These are phyloP conservation scores for Byssochlamys sp. DNA, from an alignment of 2,329 filamentous ascomycete genomes.

Conservation along the genomic window DNA sequence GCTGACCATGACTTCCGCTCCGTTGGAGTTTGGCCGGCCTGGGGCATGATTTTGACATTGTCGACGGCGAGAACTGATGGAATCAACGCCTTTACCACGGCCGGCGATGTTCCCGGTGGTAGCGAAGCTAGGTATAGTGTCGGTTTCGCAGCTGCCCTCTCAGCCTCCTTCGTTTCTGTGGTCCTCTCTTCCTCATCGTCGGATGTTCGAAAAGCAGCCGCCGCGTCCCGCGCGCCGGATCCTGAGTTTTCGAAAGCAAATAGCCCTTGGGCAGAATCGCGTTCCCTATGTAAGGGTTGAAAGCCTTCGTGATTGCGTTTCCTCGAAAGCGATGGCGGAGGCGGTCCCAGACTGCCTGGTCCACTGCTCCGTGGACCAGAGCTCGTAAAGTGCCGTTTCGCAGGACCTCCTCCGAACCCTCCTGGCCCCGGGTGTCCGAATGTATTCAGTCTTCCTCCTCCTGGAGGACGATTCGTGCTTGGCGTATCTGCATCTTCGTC, in stretches of 20 bases:
- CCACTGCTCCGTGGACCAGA: conserved; percentile 40
- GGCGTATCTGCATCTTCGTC: conserved; percentile 33
- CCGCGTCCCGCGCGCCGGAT: conserved; percentile 20
- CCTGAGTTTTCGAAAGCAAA: conserved; percentile 32
- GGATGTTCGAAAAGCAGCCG: conserved; percentile 31
- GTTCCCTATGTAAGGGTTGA: conserved; percentile 26
- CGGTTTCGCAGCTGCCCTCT: conserved; percentile 44
- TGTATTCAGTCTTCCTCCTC: conserved; percentile 16
- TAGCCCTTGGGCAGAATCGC: conserved; percentile 28
- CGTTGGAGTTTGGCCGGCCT: conserved; percentile 35
- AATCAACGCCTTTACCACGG: conserved; percentile 41
- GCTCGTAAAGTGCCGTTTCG: conserved; percentile 54
- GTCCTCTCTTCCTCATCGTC: conserved; percentile 38
- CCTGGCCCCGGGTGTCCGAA: conserved; percentile 21
- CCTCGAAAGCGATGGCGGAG: conserved; percentile 26
- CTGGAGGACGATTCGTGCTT: conserved; percentile 7
- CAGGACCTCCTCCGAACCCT: conserved; percentile 27
- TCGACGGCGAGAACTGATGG: conserved; percentile 55
- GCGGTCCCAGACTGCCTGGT: conserved; percentile 39
- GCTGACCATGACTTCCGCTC: conserved; percentile 66
- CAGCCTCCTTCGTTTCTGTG: conserved; percentile 32
- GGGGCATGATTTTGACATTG: conserved; percentile 60
- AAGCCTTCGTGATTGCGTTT: conserved; percentile 38
- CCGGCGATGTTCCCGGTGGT: conserved; percentile 43
- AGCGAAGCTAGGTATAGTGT: conserved; percentile 47